Evolutionary conservation across 1,139 yeast genomes (phyloP).

Genomic region (Suhomyces kunorum): DNA sequence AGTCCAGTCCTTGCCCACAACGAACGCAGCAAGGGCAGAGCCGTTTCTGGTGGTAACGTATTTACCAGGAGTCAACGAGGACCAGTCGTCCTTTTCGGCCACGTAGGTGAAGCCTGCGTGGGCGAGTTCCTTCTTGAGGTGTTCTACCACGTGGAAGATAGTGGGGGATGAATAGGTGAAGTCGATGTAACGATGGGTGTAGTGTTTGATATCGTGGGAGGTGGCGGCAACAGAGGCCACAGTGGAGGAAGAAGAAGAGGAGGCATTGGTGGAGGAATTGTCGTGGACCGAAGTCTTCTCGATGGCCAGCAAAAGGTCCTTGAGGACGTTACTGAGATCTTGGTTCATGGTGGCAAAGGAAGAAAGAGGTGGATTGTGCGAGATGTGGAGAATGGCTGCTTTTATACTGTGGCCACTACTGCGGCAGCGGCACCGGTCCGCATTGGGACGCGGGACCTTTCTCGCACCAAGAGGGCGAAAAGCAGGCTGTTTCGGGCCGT

Average conservation of each 20-base stretch:
- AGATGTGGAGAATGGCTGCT: neutral
- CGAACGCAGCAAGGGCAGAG: constrained; percentile 56
- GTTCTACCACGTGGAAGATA: constrained; percentile 56
- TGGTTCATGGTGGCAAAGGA: constrained; percentile 3
- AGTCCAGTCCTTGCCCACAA: constrained; percentile 58
- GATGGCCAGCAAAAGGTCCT: constrained; percentile 10
- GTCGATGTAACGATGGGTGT: constrained; percentile 53
- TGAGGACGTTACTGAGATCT: constrained; percentile 6
- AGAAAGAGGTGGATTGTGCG: neutral
- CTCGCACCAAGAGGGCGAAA: too few species aligned
- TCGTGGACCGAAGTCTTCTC: constrained; percentile 3
- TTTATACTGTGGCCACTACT: neutral
- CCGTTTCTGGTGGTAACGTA: constrained; percentile 62
- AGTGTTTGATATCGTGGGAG: constrained; percentile 23
- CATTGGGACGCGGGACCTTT: too few species aligned
- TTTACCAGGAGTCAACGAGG: constrained; percentile 40
- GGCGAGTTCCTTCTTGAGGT: constrained; percentile 43
- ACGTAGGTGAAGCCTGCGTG: constrained; percentile 55
- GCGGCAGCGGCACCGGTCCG: too few species aligned
- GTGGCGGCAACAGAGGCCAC: neutral
- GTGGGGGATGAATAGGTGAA: constrained; percentile 65
- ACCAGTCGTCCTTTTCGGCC: constrained; percentile 54
- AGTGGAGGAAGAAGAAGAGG: neutral
- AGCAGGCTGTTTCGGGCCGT: neutral
- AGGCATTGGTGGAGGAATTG: neutral